A percentile compares a stretch with the other conserved stretches of the same genome.
These are phyloP conservation scores for Rubroboletus pulcherrimus DNA, from an alignment of 768 basidiomycete species.

Conservation along the genomic window DNA sequence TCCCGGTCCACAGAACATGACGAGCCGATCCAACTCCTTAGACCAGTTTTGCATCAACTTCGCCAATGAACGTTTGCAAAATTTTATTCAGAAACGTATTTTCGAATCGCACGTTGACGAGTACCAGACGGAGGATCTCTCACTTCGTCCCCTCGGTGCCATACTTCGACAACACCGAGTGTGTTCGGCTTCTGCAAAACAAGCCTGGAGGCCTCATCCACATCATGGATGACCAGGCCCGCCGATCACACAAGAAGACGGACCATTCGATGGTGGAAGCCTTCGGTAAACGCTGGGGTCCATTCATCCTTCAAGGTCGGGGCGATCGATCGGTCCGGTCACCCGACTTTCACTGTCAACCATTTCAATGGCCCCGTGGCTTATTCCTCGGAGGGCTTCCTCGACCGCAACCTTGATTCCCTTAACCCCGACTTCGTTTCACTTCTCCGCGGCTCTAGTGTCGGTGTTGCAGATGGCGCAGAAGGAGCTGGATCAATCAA, in stretches of 20 bases:
- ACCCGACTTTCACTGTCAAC: conserved; percentile 83
- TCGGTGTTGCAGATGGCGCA: conserved; percentile 37
- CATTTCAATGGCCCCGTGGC: conserved; percentile 91
- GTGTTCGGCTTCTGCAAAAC: conserved; percentile 80
- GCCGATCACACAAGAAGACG: conserved; percentile 82
- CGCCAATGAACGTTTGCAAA: conserved; percentile 87
- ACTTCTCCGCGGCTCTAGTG: conserved; percentile 64
- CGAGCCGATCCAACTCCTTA: conserved; percentile 83
- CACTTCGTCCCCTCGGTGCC: conserved; percentile 63
- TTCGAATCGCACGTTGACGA: conserved; percentile 83
- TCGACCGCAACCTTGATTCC: conserved; percentile 83
- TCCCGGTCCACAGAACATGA: conserved; percentile 89
- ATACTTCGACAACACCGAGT: conserved; percentile 91
- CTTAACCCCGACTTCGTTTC: conserved; percentile 93
- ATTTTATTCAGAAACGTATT: conserved; percentile 73
- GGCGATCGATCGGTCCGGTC: conserved; percentile 68
- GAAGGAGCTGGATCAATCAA: conserved; percentile 82
- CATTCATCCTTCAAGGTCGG: conserved; percentile 90
- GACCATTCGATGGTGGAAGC: conserved; percentile 94
- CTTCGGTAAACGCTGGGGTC: conserved; percentile 87
- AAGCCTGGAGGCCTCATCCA: conserved; percentile 88
- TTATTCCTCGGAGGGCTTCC: conserved; percentile 87
- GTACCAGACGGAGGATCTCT: conserved; percentile 78
- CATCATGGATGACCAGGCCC: conserved; percentile 97
- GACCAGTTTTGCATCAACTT: conserved; percentile 98